Conservation (phyloP, 345 rosid species). For the Kernera saxatilis region DNA sequence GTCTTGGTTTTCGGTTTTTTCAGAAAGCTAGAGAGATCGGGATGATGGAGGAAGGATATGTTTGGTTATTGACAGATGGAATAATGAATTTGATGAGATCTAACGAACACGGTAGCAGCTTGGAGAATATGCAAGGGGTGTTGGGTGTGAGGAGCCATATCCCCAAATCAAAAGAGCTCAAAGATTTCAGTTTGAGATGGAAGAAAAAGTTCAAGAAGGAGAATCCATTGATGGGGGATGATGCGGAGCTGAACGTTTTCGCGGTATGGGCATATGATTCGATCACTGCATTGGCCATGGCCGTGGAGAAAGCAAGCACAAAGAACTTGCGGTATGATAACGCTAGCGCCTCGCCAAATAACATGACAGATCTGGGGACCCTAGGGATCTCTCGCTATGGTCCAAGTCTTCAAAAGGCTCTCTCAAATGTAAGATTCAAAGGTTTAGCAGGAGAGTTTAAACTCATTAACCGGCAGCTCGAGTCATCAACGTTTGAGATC, state of each 20-base stretch:
- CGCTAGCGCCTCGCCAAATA: neutral
- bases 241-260: neutral
- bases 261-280: slow-evolving; percentile 37
- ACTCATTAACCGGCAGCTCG: slow-evolving; percentile 32
- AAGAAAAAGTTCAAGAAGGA: neutral
- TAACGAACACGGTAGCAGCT: neutral
- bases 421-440: slow-evolving; percentile 18
- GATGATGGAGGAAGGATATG: slow-evolving; percentile 54
- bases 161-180: slow-evolving; percentile 10
- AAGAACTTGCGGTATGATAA: neutral
- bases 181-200: slow-evolving; percentile 23
- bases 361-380: neutral
- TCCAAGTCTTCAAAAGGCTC: slow-evolving; percentile 16
- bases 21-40: slow-evolving; percentile 35
- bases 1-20: slow-evolving; percentile 33
- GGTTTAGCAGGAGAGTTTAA: slow-evolving; percentile 37
- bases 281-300: slow-evolving; percentile 34
- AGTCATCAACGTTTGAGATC: slow-evolving; percentile 34
- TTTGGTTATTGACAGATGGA: slow-evolving; percentile 39
- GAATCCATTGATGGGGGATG: neutral
- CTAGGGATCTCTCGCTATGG: slow-evolving; percentile 21
- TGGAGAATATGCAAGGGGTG: slow-evolving; percentile 22
- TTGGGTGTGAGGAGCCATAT: slow-evolving; percentile 25
- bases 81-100: slow-evolving; percentile 7
- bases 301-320: slow-evolving; percentile 14